Percentiles rank a stretch among this genome's conserved stretches.
phyloP scores from a whole-genome alignment of 805 yeast species.

The Spathaspora girioi region DNA sequence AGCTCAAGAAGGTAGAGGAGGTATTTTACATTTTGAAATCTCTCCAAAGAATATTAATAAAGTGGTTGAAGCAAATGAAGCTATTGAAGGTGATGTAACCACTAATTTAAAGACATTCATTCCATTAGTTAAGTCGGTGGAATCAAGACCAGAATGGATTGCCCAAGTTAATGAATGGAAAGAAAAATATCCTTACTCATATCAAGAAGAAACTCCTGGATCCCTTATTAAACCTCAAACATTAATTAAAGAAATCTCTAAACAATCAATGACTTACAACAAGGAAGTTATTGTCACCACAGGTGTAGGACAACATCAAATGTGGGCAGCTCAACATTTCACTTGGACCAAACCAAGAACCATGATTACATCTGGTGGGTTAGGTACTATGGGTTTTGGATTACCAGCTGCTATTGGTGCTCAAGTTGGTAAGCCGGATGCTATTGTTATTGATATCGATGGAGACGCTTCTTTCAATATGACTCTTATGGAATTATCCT shows the following conservation, averaged over 20 bases:
- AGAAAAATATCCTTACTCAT: conserved; percentile 77
- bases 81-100: conserved; percentile 94
- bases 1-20: conserved; percentile 85
- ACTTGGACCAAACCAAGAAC: conserved; percentile 91
- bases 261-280: conserved; percentile 57
- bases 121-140: conserved; percentile 64
- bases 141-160: conserved; percentile 78
- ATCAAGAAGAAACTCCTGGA: conserved; percentile 76
- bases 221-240: conserved; percentile 91
- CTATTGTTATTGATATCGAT: conserved; percentile 92
- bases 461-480: conserved; percentile 99
- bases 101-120: conserved; percentile 68
- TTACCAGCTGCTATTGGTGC: conserved; percentile 98
- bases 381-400: conserved; percentile 99
- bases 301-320: conserved; percentile 99
- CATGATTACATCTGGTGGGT: conserved; percentile 96
- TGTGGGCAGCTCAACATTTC: conserved; percentile 99
- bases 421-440: conserved; percentile 92
- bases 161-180: conserved; percentile 76
- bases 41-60: conserved; percentile 96
- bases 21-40: conserved; percentile 94
- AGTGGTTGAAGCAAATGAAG: conserved; percentile 94
- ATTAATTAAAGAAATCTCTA: conserved; percentile 71
- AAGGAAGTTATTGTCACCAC: conserved; percentile 88
- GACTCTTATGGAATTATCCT: conserved; percentile 89